Conservation (phyloP, 305 asterid genomes). For the Fraxinus platypoda region DNA sequence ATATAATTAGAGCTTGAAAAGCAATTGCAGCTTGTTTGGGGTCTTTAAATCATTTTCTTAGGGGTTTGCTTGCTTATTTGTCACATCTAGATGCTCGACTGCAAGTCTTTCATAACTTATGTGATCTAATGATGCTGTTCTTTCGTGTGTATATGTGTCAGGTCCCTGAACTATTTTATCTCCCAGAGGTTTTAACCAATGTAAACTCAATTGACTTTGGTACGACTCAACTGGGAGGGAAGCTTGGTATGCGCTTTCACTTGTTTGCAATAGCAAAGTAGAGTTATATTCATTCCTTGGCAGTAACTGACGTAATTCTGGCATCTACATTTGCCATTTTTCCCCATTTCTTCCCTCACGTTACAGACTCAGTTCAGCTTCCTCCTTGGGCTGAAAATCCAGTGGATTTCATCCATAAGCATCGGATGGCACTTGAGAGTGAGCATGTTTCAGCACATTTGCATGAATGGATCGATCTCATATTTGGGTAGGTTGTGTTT, state of each 20-base stretch:
- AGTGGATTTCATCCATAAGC: conserved; percentile 93
- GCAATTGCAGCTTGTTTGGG: conserved; percentile 12
- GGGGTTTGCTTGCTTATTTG: not conserved
- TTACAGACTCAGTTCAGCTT: conserved; percentile 72
- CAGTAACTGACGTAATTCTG: not conserved
- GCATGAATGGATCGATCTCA: conserved; percentile 96
- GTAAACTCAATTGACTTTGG: conserved; percentile 89
- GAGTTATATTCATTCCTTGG: conserved; percentile 6
- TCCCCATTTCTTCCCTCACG: conserved; percentile 19
- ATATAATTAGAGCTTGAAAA: not conserved
- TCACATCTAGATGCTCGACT: conserved; percentile 13
- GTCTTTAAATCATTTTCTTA: not conserved
- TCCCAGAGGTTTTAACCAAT: conserved; percentile 85
- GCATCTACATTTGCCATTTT: conserved; percentile 17
- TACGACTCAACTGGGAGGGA: conserved; percentile 91
- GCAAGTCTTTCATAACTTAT: conserved; percentile 19
- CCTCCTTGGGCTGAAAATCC: conserved; percentile 97
- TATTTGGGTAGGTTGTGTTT: conserved; percentile 71
- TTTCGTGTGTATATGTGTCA: conserved; percentile 32
- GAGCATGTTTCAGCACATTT: conserved; percentile 90
- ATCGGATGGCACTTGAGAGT: conserved; percentile 96
- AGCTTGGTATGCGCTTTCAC: conserved; percentile 67
- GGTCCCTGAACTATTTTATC: conserved; percentile 98
- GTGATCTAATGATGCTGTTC: conserved; percentile 18
- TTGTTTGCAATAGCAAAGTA: conserved; percentile 22